A percentile compares a stretch with the other conserved stretches of the same genome.
phyloP scores from a whole-genome alignment of 768 basidiomycete species.

The Cystofilobasidium ferigula region DNA sequence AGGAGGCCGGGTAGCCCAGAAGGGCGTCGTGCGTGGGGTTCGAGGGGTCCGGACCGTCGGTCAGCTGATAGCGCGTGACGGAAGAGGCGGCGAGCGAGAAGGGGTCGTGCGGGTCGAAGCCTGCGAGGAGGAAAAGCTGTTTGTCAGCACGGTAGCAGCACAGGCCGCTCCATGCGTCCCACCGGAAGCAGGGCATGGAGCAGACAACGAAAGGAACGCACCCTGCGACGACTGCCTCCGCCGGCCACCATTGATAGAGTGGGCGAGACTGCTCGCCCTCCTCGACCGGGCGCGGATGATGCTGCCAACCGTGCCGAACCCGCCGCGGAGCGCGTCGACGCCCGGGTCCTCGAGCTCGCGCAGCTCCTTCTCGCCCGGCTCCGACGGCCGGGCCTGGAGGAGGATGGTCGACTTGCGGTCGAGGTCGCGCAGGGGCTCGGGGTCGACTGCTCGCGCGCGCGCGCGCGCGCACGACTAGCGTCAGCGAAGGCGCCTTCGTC shows the following conservation, averaged over 20 bases:
- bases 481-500: background rate
- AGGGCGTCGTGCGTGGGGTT: background rate
- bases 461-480: background rate
- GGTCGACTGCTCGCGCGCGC: slow-evolving; percentile 66
- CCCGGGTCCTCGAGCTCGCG: slow-evolving; percentile 75
- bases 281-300: slow-evolving; percentile 50
- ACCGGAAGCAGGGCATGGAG: too few relatives aligned
- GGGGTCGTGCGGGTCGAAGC: slow-evolving; percentile 18
- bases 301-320: slow-evolving; percentile 81
- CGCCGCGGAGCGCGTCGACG: slow-evolving; percentile 79
- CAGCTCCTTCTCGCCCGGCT: slow-evolving; percentile 57
- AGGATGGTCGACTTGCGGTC: slow-evolving; percentile 84
- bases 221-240: slow-evolving; percentile 32
- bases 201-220: slow-evolving; percentile 48
- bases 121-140: slow-evolving; percentile 29
- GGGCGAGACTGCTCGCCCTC: slow-evolving; percentile 22
- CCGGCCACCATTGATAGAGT: slow-evolving; percentile 16
- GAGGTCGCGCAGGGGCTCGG: slow-evolving; percentile 54
- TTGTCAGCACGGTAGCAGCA: slow-evolving; percentile 26
- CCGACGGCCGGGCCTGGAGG: slow-evolving; percentile 65
- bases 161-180: too few relatives aligned
- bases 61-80: slow-evolving; percentile 28
- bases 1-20: slow-evolving; percentile 9
- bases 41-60: slow-evolving; percentile 27
- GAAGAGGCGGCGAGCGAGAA: slow-evolving; percentile 12